Conservation (phyloP, 345 rosid genomes). For the Eucalyptus marginata region DNA sequence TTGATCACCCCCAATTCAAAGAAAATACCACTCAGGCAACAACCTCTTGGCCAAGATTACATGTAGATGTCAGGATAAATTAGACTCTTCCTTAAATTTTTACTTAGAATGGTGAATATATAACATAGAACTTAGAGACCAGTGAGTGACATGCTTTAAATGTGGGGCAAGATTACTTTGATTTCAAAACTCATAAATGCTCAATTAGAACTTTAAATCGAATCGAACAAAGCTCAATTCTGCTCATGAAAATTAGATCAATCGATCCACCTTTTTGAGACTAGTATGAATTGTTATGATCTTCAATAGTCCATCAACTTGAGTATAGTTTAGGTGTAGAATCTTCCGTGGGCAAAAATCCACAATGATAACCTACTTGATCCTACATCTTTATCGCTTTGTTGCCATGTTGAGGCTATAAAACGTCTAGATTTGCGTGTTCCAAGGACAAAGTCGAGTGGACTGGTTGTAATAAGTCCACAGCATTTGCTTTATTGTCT, state of each 20-base stretch:
- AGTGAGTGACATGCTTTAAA: neutral
- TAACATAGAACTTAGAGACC: neutral
- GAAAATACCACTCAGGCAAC: neutral
- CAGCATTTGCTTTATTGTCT: neutral
- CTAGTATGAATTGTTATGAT: neutral
- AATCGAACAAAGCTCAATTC: neutral
- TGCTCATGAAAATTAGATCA: neutral
- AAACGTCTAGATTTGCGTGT: neutral
- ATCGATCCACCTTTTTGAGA: neutral
- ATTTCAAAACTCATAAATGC: neutral
- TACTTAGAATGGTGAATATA: neutral
- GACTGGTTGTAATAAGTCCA: neutral
- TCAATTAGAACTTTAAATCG: neutral
- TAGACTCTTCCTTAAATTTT: neutral
- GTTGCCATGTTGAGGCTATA: neutral
- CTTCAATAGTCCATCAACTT: neutral
- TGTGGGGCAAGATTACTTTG: neutral
- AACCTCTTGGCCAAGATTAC: neutral
- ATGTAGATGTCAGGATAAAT: neutral
- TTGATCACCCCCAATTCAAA: neutral
- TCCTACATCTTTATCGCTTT: neutral
- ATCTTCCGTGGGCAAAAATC: neutral
- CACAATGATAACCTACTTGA: neutral
- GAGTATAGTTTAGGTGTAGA: neutral
- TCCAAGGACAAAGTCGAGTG: neutral